Base-by-base conservation (phyloP, 192 early-diverging fungal species). In the Lobulomyces angularis region DNA sequence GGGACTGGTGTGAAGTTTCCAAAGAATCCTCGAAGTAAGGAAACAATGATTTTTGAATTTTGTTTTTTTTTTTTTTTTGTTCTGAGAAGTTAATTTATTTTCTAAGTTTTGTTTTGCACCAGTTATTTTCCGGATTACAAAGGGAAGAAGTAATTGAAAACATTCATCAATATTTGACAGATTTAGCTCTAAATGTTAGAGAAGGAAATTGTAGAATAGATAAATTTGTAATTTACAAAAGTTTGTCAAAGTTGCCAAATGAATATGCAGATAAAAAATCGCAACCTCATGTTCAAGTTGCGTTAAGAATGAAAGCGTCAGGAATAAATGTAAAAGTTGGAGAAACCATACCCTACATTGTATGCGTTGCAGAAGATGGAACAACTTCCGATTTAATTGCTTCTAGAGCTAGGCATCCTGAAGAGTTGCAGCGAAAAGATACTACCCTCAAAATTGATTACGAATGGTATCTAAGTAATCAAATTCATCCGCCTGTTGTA, bases 201-300 rank as follows among this genome's bases (percentile, higher is more conserved):
- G 55, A 64, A 14, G 76, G 70, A 9, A 58, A 69, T 19, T 69
- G 90, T 27, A 70, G 82, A 1, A 51, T 88, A 17, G 81, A 86
- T 12, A 84, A 88, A 51, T 97, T 81, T 62, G 64, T 87, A 2
- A 84, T 99, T 45, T 86, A 84, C 65, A 99, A 98, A 71, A 75
- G 81, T 18, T 60, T 99, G 14, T 91, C 87, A 17, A 99, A 97
- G 59, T 60, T 80, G 31, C 89, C 88, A 0, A 81, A 92, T 43
- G 80, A 74, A 16, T 99, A 99, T 55, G 65, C 83, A 0, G 91
- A 95, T 54, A 68, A 55, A 12, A 84, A 88, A 49, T 58, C 61
- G 3, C 93, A 91, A 49, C 90, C 95, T 0, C 95, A 99, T 45
- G 93, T 99, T 9, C 83, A 84, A 32, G 95, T 99, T 2, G 95